Base-by-base conservation (phyloP, 83 land plant species). In the Isoetes engelmannii region DNA sequence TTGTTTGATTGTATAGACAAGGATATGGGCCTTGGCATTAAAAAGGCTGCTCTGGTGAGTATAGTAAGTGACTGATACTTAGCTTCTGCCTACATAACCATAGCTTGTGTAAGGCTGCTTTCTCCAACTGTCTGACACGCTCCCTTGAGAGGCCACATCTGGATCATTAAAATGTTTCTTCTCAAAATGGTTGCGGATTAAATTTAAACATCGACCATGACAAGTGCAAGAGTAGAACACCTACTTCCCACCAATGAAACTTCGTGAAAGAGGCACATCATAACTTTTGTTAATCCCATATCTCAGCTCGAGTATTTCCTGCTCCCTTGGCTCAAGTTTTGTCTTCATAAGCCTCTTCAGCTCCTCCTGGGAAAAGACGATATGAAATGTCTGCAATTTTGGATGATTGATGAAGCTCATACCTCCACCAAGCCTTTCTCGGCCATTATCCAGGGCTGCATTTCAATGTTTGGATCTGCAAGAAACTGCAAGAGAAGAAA, bases 61-160 rank as follows among this genome's bases (percentile, higher is more conserved):
- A n/a, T n/a, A n/a, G n/a, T n/a, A n/a, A n/a, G n/a, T n/a, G n/a
- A n/a, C n/a, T n/a, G n/a, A n/a, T n/a, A n/a, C n/a, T n/a, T n/a
- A n/a, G n/a, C n/a, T n/a, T n/a, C n/a, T n/a, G n/a, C n/a, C n/a
- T n/a, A n/a, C n/a, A n/a, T n/a, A n/a, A n/a, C n/a, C n/a, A n/a
- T n/a, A 70, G 72, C 47, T 70, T 70, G 37, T 48, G 48, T 19
- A 70, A 21, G n/a, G 72, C 72, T 13, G 47, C 15, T 4, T 4
- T 43, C 68, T 70, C 72, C 70, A 70, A 8, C 47, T 70, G 72
- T 58, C 72, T 57, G 42, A 43, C 47, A 46, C 72, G 43, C 43
- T 70, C 72, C 45, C 72, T 70, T 4, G 72, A 70, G 6, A 70
- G 28, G 6, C 72, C 72, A 61, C 21, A 58, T 12, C 72, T 70